phyloP scores from a whole-genome alignment of 208 protist genomes.

The Jaenimonas drosophilae region DNA sequence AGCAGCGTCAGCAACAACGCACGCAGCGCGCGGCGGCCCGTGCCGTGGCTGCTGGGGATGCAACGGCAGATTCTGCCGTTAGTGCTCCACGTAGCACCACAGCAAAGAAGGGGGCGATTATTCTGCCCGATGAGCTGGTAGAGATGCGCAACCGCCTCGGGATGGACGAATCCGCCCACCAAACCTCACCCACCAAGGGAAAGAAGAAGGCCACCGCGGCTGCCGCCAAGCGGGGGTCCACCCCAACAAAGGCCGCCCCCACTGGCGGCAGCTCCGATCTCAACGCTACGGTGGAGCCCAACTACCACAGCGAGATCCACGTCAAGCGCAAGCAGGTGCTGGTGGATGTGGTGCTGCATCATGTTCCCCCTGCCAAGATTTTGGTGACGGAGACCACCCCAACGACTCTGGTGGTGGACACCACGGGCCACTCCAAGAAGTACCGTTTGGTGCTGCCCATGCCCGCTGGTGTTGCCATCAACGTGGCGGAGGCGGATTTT shows the following conservation, averaged over 20 bases:
- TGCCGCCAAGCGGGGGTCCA: background rate
- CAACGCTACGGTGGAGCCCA: constrained; percentile 22
- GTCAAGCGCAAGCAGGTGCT: constrained; percentile 68
- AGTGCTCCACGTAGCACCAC: background rate
- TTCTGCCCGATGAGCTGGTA: constrained; percentile 57
- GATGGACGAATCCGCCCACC: background rate
- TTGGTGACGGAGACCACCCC: constrained; percentile 52
- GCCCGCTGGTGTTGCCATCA: constrained; percentile 52
- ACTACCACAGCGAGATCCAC: constrained; percentile 66
- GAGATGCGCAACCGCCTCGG: constrained; percentile 46
- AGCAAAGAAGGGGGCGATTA: constrained; percentile 60
- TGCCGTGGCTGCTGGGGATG: background rate
- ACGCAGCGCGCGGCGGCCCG: background rate
- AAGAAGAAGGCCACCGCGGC: constrained; percentile 8
- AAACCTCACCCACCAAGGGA: constrained; percentile 1
- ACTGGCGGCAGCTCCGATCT: constrained; percentile 2
- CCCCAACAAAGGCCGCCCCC: constrained; percentile 1
- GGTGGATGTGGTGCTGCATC: constrained; percentile 70
- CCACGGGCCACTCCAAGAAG: constrained; percentile 66
- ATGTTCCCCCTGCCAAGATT: constrained; percentile 64
- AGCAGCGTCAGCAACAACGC: constrained; percentile 4
- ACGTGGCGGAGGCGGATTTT: constrained; percentile 27
- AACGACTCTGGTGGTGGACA: constrained; percentile 58
- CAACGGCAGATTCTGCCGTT: background rate
- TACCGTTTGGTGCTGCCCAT: constrained; percentile 64